Base-by-base conservation (phyloP, 345 rosid genomes). In the Aethionema arabicum region DNA sequence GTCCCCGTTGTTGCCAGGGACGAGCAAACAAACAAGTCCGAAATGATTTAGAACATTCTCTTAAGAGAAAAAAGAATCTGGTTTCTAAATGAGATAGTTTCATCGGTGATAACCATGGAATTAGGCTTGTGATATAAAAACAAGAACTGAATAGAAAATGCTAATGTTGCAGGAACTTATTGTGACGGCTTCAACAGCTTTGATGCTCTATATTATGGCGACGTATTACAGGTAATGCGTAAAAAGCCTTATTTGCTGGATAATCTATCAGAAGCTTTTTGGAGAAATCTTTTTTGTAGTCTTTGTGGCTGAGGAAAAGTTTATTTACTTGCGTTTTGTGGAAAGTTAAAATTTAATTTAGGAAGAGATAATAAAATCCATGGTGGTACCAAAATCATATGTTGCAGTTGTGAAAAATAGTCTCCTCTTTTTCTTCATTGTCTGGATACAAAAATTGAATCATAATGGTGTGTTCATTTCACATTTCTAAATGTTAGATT, bases 161-260 rank as follows among this genome's bases (percentile, higher is more conserved):
- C 37, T 70, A n/a, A 57, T 12, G 15, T 57, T 75, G 74, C 89
- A 86, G 93, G 93, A 86, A 61, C 72, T 80, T 42, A 62, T 83
- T 52, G 76, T 86, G 66, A 86, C 93, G 1, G 59, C 68, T 5
- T 59, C 81, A 12, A 72, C 87, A 0, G 89, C 89, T 9, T 47
- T 82, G 40, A 52, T 70, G 52, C 83, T 84, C 50, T 79, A 68
- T 66, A 60, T 86, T 32, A 60, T 84, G 66, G 86, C 82, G 14
- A 78, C 86, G 0, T 82, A 52, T 60, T 80, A 78, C 66, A 70
- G 90, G 55, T 81, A 52, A 76, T 39, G 30, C n/a, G 64, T 40
- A 21, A 61, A 52, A 47, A 61, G 30, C 7, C 45, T 30, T 35
- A 35, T 35, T 35, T 35, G 38, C 38, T 35, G 38, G 38, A 35